Evolutionary conservation across 305 asterid species (phyloP).

Genomic region (Fraxinus paxiana): DNA sequence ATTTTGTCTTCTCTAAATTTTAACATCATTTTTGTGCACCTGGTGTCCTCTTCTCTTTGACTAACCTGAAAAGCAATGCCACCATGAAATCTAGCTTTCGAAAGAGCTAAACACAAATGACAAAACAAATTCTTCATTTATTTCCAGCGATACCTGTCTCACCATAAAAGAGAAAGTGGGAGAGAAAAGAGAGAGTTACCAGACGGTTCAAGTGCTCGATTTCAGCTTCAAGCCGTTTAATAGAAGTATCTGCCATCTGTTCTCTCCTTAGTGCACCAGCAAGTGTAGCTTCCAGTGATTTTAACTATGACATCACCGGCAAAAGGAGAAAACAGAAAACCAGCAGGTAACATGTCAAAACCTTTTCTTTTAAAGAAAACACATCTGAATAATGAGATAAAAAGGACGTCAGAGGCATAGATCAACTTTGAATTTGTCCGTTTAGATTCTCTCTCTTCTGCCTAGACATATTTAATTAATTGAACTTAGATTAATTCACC

Average conservation of each 20-base stretch:
- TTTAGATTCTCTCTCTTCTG: not conserved
- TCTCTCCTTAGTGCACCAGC: constrained; percentile 93
- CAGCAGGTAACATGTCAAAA: constrained; percentile 14
- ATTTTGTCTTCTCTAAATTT: constrained; percentile 96
- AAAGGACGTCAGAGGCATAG: not conserved
- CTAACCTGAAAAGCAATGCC: constrained; percentile 54
- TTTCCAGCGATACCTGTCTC: constrained; percentile 1
- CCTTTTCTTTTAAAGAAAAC: constrained; percentile 7
- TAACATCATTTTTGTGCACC: constrained; percentile 92
- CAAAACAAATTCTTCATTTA: not conserved
- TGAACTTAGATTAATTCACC: not conserved
- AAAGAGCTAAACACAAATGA: not conserved
- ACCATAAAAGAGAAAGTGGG: not conserved
- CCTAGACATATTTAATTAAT: not conserved
- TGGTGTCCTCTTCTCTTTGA: constrained; percentile 93
- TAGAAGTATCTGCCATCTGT: constrained; percentile 82
- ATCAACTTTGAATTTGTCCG: not conserved
- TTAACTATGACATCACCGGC: constrained; percentile 43
- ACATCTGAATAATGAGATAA: not conserved
- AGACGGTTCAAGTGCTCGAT: constrained; percentile 87
- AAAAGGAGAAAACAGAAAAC: constrained; percentile 12
- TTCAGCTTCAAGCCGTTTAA: constrained; percentile 78
- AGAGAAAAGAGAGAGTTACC: constrained; percentile 37
- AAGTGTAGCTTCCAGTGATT: constrained; percentile 78
- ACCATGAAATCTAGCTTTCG: not conserved